Percentiles rank a stretch among this genome's conserved stretches.
phyloP scores from a whole-genome alignment of 2,329 filamentous ascomycete genomes.

The Colletotrichum melonis region DNA sequence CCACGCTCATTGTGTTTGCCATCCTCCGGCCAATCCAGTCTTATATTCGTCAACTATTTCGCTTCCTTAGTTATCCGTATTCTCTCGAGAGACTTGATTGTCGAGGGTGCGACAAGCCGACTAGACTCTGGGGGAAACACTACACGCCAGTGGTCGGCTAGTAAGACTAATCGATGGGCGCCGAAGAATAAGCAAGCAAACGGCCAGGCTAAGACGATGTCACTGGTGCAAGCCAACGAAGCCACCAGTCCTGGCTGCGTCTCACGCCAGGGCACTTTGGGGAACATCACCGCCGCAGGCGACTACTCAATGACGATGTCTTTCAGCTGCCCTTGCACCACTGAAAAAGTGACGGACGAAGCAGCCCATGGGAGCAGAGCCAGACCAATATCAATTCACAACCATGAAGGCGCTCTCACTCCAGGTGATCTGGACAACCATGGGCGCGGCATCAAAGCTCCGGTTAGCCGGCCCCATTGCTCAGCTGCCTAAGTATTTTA shows the following conservation, averaged over 20 bases:
- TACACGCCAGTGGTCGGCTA: conserved; percentile 3
- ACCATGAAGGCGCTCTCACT: background rate
- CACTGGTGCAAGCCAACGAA: conserved; percentile 22
- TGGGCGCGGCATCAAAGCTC: background rate
- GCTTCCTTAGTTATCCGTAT: background rate
- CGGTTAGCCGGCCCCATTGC: background rate
- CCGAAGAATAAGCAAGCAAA: conserved; percentile 29
- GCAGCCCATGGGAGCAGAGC: background rate
- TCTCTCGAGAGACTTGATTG: background rate
- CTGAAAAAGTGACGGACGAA: background rate
- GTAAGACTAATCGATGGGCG: conserved; percentile 18
- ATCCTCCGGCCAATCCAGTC: background rate
- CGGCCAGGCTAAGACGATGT: conserved; percentile 14
- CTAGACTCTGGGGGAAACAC: background rate
- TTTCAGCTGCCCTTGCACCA: background rate
- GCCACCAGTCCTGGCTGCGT: conserved; percentile 6
- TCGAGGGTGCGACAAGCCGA: background rate
- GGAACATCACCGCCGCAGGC: background rate
- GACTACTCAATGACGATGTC: conserved; percentile 7
- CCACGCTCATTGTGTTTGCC: background rate
- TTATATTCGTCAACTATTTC: background rate
- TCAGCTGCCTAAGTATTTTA: background rate
- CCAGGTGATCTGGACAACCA: too few species aligned
- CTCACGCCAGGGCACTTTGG: conserved; percentile 11
- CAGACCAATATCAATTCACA: background rate